A percentile compares a stretch with the other conserved stretches of the same genome.
Evolutionary conservation across 192 early-diverging fungal genomes (phyloP).

Genomic region (Coemansia sp.): DNA sequence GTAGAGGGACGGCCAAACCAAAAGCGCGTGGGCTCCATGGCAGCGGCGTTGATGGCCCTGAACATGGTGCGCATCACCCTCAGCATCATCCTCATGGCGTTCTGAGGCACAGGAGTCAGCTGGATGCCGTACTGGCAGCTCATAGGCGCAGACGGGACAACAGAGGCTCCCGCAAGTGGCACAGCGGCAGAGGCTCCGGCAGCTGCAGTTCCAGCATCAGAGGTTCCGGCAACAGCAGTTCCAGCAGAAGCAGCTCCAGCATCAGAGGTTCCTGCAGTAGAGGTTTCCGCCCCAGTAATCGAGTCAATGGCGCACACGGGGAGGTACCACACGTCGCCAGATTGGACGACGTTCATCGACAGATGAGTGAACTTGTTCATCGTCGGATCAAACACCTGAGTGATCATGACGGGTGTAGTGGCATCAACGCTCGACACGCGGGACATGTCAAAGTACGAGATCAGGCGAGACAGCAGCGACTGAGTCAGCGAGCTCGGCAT

Average conservation of each 20-base stretch:
- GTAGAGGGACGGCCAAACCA: neutral
- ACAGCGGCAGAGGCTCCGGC: neutral
- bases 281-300: conserved; percentile 64
- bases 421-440: neutral
- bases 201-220: conserved; percentile 3
- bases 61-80: neutral
- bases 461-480: neutral
- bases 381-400: conserved; percentile 10
- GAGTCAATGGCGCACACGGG: conserved; percentile 37
- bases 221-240: no score
- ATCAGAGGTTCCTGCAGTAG: no score
- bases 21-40: neutral
- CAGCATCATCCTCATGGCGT: neutral
- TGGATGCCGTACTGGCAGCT: conserved; percentile 29
- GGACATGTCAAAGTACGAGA: neutral
- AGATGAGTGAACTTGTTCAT: conserved; percentile 31
- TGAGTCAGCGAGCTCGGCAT: conserved; percentile 4
- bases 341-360: conserved; percentile 21
- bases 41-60: neutral
- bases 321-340: conserved; percentile 25
- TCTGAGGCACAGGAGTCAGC: conserved; percentile 25
- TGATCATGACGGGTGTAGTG: neutral
- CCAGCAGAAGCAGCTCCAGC: no score
- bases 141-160: neutral
- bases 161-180: neutral